A percentile compares a stretch with the other conserved stretches of the same genome.
Evolutionary conservation across 2,329 filamentous ascomycete species (phyloP).

Genomic region (Chrysoporthe austroafricana): DNA sequence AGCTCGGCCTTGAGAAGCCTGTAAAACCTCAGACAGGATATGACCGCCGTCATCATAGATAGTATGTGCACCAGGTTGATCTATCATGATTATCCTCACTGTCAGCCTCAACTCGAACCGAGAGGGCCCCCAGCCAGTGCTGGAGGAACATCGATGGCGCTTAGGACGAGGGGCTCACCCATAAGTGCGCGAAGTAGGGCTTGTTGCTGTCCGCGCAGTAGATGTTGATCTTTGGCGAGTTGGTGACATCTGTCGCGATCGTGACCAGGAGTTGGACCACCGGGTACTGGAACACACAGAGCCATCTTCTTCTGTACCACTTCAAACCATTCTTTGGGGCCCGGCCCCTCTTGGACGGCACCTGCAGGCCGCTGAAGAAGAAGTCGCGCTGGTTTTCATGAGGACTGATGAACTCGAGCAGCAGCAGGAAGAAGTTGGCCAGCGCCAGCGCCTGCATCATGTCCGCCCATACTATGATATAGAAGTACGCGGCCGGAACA

Average conservation of each 20-base stretch:
- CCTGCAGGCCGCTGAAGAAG: slow-evolving; percentile 42
- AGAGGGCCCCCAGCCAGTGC: background rate
- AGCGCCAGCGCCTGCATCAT: slow-evolving; percentile 46
- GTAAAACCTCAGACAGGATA: slow-evolving; percentile 37
- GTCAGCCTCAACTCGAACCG: slow-evolving; percentile 6
- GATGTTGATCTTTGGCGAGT: slow-evolving; percentile 32
- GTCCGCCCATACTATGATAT: slow-evolving; percentile 44
- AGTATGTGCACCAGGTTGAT: slow-evolving; percentile 34
- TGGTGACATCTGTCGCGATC: slow-evolving; percentile 42
- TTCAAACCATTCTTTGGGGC: slow-evolving; percentile 35
- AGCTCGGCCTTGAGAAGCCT: slow-evolving; percentile 34
- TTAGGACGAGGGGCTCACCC: slow-evolving; percentile 26
- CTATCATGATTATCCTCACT: slow-evolving; percentile 10
- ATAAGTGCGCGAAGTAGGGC: slow-evolving; percentile 38
- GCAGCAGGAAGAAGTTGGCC: slow-evolving; percentile 47
- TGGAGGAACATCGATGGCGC: background rate
- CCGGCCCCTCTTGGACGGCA: slow-evolving; percentile 34
- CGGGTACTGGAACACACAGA: slow-evolving; percentile 46
- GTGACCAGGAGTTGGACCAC: slow-evolving; percentile 44
- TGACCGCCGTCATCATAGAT: slow-evolving; percentile 35
- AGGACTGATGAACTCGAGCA: slow-evolving; percentile 46
- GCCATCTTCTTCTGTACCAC: slow-evolving; percentile 42
- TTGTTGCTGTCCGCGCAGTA: slow-evolving; percentile 38
- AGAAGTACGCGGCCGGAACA: slow-evolving; percentile 43
- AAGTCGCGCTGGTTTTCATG: slow-evolving; percentile 38